These are phyloP conservation scores for Scutellaria minor DNA, from an alignment of 257 asterid species.

Conservation along the genomic window DNA sequence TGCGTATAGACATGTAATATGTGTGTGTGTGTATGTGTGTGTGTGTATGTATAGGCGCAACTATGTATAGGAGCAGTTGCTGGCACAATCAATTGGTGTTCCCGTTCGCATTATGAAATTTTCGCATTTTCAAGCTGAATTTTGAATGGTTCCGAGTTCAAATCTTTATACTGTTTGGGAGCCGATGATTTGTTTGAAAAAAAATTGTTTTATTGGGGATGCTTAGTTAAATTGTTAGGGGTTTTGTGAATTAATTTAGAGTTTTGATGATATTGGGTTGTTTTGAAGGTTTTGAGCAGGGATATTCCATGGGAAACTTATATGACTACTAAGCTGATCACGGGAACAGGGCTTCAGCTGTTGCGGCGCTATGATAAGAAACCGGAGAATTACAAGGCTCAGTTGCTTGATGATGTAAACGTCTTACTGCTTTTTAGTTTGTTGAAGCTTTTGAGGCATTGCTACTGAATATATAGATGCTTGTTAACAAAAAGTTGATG, in stretches of 20 bases:
- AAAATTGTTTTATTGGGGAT: slow-evolving; percentile 9
- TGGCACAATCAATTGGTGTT: slow-evolving; percentile 16
- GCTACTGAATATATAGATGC: slow-evolving; percentile 15
- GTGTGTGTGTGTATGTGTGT: background rate
- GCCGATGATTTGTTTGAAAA: slow-evolving; percentile 14
- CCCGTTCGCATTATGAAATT: slow-evolving; percentile 5
- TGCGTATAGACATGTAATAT: background rate
- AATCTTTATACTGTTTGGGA: background rate
- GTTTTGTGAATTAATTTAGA: slow-evolving; percentile 16
- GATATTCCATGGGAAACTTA: slow-evolving; percentile 98
- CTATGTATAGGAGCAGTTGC: slow-evolving; percentile 6
- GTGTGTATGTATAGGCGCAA: background rate
- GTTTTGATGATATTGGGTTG: slow-evolving; percentile 18
- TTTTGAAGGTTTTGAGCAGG: slow-evolving; percentile 58
- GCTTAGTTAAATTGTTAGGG: slow-evolving; percentile 23
- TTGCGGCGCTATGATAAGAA: slow-evolving; percentile 90
- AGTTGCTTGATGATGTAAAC: slow-evolving; percentile 79
- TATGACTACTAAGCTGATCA: slow-evolving; percentile 83
- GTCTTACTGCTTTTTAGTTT: slow-evolving; percentile 17
- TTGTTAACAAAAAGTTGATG: background rate
- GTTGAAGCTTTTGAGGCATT: slow-evolving; percentile 3
- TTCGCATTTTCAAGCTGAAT: slow-evolving; percentile 10
- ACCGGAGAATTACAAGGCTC: slow-evolving; percentile 72
- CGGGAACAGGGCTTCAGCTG: slow-evolving; percentile 88
- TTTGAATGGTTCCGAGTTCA: background rate